A percentile compares a stretch with the other conserved stretches of the same genome.
Evolutionary conservation across 345 rosid species (phyloP).

Genomic region (Lenwebbia sp.): DNA sequence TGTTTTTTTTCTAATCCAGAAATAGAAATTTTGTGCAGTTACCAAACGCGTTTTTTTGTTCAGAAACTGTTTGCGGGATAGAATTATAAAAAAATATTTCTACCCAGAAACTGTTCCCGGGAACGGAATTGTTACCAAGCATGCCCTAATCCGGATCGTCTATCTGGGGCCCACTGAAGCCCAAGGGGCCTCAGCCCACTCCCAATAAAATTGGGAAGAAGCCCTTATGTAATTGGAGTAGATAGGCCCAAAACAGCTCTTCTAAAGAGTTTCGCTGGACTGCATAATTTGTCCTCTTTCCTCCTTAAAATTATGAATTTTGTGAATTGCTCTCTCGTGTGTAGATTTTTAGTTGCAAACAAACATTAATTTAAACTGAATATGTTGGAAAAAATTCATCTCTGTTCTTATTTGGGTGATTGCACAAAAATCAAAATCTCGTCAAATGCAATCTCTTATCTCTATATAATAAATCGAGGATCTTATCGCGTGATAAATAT

Average conservation of each 20-base stretch:
- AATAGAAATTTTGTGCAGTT: too few relatives aligned
- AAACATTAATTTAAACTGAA: too few relatives aligned
- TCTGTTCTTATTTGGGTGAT: rapidly evolving
- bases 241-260: neutral
- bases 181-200: neutral
- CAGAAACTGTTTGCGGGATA: too few relatives aligned
- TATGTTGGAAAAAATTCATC: neutral
- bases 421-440: neutral
- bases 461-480: neutral
- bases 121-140: too few relatives aligned
- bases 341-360: too few relatives aligned
- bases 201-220: neutral
- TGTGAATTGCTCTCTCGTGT: neutral
- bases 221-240: neutral
- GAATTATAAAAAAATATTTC: too few relatives aligned
- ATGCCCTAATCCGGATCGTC: neutral
- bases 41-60: too few relatives aligned
- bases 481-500: neutral
- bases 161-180: neutral
- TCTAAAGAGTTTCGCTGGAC: neutral
- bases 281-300: neutral
- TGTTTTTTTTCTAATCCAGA: too few relatives aligned
- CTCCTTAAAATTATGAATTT: neutral
- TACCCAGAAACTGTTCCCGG: too few relatives aligned
- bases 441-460: neutral